These are phyloP conservation scores for Pyrenopolyporus hunteri DNA, from an alignment of 495 filamentous ascomycete species.

Conservation along the genomic window DNA sequence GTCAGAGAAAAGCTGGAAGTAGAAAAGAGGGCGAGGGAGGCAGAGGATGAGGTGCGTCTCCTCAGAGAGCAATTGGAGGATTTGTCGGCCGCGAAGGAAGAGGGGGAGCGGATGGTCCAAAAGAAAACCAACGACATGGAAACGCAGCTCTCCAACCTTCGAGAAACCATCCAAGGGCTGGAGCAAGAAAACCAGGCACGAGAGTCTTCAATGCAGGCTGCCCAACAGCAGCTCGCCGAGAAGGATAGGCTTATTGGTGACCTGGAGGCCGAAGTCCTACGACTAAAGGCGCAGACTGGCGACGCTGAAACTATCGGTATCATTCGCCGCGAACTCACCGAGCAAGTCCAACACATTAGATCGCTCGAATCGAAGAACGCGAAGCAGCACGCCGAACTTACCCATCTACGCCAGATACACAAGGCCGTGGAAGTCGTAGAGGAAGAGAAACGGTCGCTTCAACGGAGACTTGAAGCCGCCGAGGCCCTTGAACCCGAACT, in stretches of 20 bases:
- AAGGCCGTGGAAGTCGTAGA: constrained; percentile 92
- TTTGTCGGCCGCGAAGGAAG: constrained; percentile 68
- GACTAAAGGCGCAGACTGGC: constrained; percentile 79
- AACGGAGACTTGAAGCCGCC: constrained; percentile 77
- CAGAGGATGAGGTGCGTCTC: constrained; percentile 73
- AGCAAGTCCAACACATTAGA: constrained; percentile 88
- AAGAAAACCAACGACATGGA: constrained; percentile 74
- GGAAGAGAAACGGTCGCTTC: constrained; percentile 87
- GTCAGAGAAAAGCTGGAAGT: constrained; percentile 70
- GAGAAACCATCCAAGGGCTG: constrained; percentile 71
- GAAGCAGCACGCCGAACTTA: constrained; percentile 80
- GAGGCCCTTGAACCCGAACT: constrained; percentile 76
- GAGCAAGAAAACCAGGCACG: constrained; percentile 72
- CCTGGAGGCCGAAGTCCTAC: constrained; percentile 81
- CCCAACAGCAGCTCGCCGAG: constrained; percentile 69
- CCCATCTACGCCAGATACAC: constrained; percentile 75
- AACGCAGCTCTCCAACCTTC: constrained; percentile 68
- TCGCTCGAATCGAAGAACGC: constrained; percentile 79
- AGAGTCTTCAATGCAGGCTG: constrained; percentile 63
- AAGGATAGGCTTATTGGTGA: constrained; percentile 72
- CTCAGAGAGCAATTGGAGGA: constrained; percentile 83
- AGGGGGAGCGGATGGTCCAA: constrained; percentile 72
- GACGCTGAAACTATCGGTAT: constrained; percentile 83
- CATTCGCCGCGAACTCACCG: constrained; percentile 81
- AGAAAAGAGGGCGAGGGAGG: constrained; percentile 72